Percentiles rank a stretch among this genome's conserved stretches.
Evolutionary conservation across 2,329 filamentous ascomycete genomes (phyloP).

Genomic region (Colletotrichum liriopes): DNA sequence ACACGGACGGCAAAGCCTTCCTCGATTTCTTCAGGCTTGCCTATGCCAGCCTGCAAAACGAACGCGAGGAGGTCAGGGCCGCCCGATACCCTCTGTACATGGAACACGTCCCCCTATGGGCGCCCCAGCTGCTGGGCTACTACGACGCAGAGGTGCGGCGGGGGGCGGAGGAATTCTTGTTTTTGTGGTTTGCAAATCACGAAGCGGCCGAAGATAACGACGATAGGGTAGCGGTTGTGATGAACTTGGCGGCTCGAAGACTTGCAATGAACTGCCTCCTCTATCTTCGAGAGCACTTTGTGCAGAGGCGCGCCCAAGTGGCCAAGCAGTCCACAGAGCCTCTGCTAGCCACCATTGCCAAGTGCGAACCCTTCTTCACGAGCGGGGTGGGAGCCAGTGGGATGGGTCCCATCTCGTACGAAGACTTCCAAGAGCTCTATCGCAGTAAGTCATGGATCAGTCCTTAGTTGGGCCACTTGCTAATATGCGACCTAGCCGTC

Average conservation of each 20-base stretch:
- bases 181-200: slow-evolving; percentile 54
- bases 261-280: slow-evolving; percentile 63
- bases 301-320: slow-evolving; percentile 59
- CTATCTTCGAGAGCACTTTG: slow-evolving; percentile 64
- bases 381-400: slow-evolving; percentile 19
- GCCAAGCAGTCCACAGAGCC: slow-evolving; percentile 58
- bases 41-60: slow-evolving; percentile 49
- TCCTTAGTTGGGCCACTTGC: not conserved
- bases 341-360: slow-evolving; percentile 60
- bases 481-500: slow-evolving; percentile 52
- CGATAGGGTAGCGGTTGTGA: slow-evolving; percentile 49
- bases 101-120: slow-evolving; percentile 62
- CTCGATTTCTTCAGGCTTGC: slow-evolving; percentile 59
- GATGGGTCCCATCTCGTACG: slow-evolving; percentile 14
- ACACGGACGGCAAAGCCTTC: slow-evolving; percentile 65
- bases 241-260: slow-evolving; percentile 54
- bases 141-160: slow-evolving; percentile 60
- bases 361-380: slow-evolving; percentile 59
- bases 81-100: slow-evolving; percentile 50
- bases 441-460: slow-evolving; percentile 54
- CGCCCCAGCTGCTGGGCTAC: slow-evolving; percentile 65
- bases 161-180: slow-evolving; percentile 61
- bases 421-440: slow-evolving; percentile 53
- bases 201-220: slow-evolving; percentile 48
- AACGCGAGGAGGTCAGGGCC: slow-evolving; percentile 44